Conservation (phyloP, 2,329 filamentous ascomycete genomes). For the Fusarium dlaminii region DNA sequence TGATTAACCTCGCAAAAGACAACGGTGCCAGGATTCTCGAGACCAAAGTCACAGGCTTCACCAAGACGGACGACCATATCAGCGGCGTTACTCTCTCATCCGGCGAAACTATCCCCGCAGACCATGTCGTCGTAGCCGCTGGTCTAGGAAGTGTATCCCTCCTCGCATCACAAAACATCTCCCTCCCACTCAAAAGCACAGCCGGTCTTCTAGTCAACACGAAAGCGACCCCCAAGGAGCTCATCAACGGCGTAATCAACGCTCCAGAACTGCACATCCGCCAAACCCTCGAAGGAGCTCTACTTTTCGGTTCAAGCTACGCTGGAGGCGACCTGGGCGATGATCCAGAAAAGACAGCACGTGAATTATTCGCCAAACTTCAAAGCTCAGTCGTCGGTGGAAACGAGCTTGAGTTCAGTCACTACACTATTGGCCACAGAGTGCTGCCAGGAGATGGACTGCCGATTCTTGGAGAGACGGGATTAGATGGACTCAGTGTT, state of each 20-base stretch:
- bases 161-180: constrained; percentile 1
- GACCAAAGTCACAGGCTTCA: neutral
- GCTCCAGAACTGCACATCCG: constrained; percentile 11
- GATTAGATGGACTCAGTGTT: neutral
- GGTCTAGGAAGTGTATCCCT: constrained; percentile 15
- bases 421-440: constrained; percentile 11
- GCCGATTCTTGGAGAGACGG: constrained; percentile 16
- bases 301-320: constrained; percentile 4
- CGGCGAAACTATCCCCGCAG: neutral
- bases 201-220: constrained; percentile 16
- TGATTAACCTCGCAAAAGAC: neutral
- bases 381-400: neutral
- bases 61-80: neutral
- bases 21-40: neutral
- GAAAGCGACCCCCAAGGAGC: neutral
- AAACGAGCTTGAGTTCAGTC: constrained; percentile 1
- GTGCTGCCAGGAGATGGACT: constrained; percentile 3
- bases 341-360: constrained; percentile 12
- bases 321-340: neutral
- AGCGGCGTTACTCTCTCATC: constrained; percentile 2
- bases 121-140: constrained; percentile 18
- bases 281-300: neutral
- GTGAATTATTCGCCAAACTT: constrained; percentile 2
- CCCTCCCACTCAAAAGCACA: neutral
- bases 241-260: neutral